These are phyloP conservation scores for Rubia yunnanensis DNA, from an alignment of 257 asterid species.

Conservation along the genomic window DNA sequence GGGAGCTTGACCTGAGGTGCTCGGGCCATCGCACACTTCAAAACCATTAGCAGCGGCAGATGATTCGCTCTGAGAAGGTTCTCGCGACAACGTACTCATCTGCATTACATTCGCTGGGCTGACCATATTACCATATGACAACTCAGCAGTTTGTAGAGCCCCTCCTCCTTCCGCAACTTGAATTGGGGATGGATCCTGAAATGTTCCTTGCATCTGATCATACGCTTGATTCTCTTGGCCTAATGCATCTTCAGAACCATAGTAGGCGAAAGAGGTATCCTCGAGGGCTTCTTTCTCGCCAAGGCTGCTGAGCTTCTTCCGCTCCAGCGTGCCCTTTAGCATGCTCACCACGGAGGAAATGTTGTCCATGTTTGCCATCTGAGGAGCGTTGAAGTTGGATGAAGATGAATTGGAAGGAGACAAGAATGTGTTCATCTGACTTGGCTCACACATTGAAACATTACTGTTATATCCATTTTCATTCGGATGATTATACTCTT, in stretches of 20 bases:
- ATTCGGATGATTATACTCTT: conserved; percentile 16
- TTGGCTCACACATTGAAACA: conserved; percentile 18
- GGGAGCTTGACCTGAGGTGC: conserved; percentile 52
- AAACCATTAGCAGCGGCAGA: conserved; percentile 57
- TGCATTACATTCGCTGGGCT: conserved; percentile 34
- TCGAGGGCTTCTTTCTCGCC: conserved; percentile 25
- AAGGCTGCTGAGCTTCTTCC: conserved; percentile 22
- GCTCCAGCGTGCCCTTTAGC: conserved; percentile 73
- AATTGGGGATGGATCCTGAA: conserved; percentile 28
- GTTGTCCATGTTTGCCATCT: conserved; percentile 35
- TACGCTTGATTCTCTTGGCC: conserved; percentile 25
- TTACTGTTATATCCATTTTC: conserved; percentile 20
- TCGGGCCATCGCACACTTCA: conserved; percentile 55
- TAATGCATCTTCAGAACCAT: conserved; percentile 27
- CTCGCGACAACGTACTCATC: conserved; percentile 41
- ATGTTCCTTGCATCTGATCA: conserved; percentile 33
- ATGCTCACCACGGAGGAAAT: conserved; percentile 81
- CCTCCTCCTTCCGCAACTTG: conserved; percentile 40
- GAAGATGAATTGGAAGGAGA: conserved; percentile 44
- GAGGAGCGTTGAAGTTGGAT: conserved; percentile 47
- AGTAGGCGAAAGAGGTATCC: conserved; percentile 37
- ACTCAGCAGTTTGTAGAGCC: conserved; percentile 34
- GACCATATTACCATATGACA: conserved; percentile 29
- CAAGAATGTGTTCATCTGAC: conserved; percentile 17
- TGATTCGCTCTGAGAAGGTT: conserved; percentile 81